Conservation (phyloP, 306 rosid genomes). For the Medicago lupulina region DNA sequence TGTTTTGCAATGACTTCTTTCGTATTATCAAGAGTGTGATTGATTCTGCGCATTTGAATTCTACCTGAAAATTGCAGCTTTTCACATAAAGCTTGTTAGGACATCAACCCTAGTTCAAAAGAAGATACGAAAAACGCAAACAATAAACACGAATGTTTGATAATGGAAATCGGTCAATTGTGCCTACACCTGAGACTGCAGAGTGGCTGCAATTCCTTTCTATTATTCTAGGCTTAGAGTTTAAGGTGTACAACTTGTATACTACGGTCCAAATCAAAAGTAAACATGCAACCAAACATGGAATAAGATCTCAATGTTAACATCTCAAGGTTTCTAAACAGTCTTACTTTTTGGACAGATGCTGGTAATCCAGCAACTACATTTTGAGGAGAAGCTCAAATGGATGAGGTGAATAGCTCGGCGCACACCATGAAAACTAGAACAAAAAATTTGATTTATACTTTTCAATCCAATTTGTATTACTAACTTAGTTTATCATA, state of each 20-base stretch:
- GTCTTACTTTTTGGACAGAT: too few relatives aligned
- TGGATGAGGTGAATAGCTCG: too few relatives aligned
- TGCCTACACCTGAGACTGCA: not conserved
- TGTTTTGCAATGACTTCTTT: conserved; percentile 6
- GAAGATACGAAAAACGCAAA: not conserved
- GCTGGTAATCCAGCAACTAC: too few relatives aligned
- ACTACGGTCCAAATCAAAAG: too few relatives aligned
- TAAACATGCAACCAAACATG: not conserved
- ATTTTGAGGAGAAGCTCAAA: too few relatives aligned
- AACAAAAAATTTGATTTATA: not conserved
- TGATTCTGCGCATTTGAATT: not conserved
- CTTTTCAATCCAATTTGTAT: conserved; percentile 22
- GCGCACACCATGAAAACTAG: not conserved
- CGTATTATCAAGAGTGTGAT: not conserved
- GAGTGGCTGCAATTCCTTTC: not conserved
- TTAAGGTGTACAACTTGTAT: too few relatives aligned
- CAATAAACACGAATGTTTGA: not conserved
- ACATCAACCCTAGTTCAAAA: not conserved
- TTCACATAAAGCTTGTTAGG: not conserved
- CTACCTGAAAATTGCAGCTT: not conserved
- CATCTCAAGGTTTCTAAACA: too few relatives aligned
- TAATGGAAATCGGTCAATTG: not conserved
- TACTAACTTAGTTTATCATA: not conserved
- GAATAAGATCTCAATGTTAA: too few relatives aligned
- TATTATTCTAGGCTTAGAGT: too few relatives aligned